phyloP scores from a whole-genome alignment of 1,139 yeast genomes.

The Tardiomyces digboiensis region DNA sequence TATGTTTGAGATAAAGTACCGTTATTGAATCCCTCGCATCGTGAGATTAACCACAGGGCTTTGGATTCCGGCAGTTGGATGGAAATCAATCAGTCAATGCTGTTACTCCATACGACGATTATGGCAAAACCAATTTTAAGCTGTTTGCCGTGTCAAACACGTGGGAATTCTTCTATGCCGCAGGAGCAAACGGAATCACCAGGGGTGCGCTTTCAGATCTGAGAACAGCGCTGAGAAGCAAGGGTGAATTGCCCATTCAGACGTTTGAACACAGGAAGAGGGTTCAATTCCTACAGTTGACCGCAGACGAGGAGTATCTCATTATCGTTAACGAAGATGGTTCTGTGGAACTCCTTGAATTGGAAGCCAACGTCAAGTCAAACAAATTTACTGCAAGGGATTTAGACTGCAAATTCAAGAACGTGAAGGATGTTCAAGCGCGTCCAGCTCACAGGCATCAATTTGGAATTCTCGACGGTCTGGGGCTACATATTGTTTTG shows the following conservation, averaged over 20 bases:
- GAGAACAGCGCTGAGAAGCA: slow-evolving; percentile 3
- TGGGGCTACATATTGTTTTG: background rate
- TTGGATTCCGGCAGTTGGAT: background rate
- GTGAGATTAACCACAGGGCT: background rate
- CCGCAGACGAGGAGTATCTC: slow-evolving; percentile 13
- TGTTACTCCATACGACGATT: background rate
- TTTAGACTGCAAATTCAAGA: background rate
- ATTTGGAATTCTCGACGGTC: background rate
- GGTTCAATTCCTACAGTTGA: slow-evolving; percentile 10
- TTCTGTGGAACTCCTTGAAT: slow-evolving; percentile 1
- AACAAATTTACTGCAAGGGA: background rate
- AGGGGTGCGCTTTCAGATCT: slow-evolving; percentile 12
- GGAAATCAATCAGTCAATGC: background rate
- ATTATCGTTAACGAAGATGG: slow-evolving; percentile 7
- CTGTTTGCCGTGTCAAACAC: slow-evolving; percentile 13
- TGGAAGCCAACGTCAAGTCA: background rate
- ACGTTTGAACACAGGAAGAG: background rate
- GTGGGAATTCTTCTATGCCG: slow-evolving; percentile 14
- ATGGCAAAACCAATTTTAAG: background rate
- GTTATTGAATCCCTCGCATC: background rate
- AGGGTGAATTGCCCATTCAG: too few species aligned
- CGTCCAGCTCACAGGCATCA: background rate
- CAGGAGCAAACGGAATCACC: slow-evolving; percentile 11
- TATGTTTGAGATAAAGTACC: too few species aligned
- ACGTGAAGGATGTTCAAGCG: background rate